Evolutionary conservation across 495 filamentous ascomycete species (phyloP), one percentile per base, ranked within the genome.

Genomic region (Talaromyces stipitatus): DNA sequence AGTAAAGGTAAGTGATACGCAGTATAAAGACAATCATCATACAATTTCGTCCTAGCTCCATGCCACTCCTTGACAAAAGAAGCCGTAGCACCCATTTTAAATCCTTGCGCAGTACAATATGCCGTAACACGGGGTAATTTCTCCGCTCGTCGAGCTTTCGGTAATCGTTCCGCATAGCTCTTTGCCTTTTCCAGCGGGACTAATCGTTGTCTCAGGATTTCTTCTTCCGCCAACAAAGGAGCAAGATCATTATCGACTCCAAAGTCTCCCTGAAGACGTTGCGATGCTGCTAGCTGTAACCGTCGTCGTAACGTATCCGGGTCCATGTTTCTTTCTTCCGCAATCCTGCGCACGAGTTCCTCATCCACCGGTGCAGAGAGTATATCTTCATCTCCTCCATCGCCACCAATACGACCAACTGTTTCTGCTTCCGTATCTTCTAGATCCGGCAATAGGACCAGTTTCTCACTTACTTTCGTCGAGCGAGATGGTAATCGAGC

Each of bases 11-110:
- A 74, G 72, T 97, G 92, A 69, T 97, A 99, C 28, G 92, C 94
- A 4, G 85, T 88, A 64, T 99, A 99, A 18, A 99, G 78, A 65
- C 95, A 97, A 66, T 99, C 95, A 69, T 97, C 95, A 69, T 99
- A 99, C n/a, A 97, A 79, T 69, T 99, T 99, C 38, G 92, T 95
- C 72, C 89, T 83, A 0, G 91, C 95, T n/a, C 86, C 86, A 78
- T 99, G 94, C 65, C 83, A 83, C 46, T 86, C 89, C 66, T 87
- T 89, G 32, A 96, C 79, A 73, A 99, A 99, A 46, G 88, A 82
- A 18, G 90, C 90, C 38, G 90, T 87, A 24, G 85, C 81, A 62
- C 87, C 86, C 76, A 95, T 85, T 72, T 90, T 92, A 70, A 88
- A 97, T 10, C 87, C 87, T 72, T 97, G 90, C 3, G 95, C 95